Evolutionary conservation across 495 filamentous ascomycete genomes (phyloP).

Genomic region (Cercophora scortea): DNA sequence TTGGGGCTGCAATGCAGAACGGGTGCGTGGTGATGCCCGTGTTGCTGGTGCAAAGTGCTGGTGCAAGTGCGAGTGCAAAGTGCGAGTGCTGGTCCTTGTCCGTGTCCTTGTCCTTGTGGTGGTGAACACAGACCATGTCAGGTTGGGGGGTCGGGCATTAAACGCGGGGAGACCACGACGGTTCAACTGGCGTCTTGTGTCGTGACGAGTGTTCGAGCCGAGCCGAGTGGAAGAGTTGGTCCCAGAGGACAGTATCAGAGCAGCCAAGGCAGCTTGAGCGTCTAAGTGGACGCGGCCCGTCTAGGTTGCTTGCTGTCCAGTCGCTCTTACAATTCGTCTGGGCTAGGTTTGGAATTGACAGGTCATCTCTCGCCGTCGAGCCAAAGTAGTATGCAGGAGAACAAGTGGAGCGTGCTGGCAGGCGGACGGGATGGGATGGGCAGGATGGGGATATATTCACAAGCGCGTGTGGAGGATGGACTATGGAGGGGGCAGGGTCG

Average conservation of each 20-base stretch:
- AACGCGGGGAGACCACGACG: slow-evolving; percentile 19
- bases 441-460: background rate
- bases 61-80: too few species aligned
- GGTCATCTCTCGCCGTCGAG: slow-evolving; percentile 2
- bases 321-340: background rate
- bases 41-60: background rate
- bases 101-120: background rate
- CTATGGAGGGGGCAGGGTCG: too few species aligned
- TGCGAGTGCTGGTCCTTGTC: too few species aligned
- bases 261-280: slow-evolving; percentile 6
- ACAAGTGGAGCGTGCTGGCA: background rate
- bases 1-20: slow-evolving; percentile 14
- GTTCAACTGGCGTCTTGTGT: slow-evolving; percentile 8
- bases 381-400: background rate
- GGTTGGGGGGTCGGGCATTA: slow-evolving; percentile 30
- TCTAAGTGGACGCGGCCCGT: background rate
- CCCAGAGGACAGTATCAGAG: slow-evolving; percentile 1
- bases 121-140: slow-evolving; percentile 7
- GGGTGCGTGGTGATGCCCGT: slow-evolving; percentile 1
- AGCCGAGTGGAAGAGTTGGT: background rate
- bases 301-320: background rate
- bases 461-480: background rate
- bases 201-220: slow-evolving; percentile 4
- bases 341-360: slow-evolving; percentile 1
- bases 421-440: background rate